Percentiles rank a stretch among this genome's conserved stretches.
Evolutionary conservation across 805 yeast genomes (phyloP).

Genomic region (Spathaspora gorwiae): DNA sequence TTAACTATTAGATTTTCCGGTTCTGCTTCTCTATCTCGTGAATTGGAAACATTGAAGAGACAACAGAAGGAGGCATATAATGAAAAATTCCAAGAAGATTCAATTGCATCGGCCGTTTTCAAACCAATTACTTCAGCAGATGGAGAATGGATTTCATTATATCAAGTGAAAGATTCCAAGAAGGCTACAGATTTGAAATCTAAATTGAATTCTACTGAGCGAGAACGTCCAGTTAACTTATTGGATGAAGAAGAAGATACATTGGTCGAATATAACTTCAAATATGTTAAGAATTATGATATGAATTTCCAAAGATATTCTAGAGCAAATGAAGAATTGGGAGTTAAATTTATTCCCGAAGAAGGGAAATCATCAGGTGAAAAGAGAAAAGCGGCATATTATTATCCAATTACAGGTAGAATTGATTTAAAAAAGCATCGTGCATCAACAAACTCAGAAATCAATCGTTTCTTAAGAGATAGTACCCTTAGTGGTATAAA

Average conservation of each 20-base stretch:
- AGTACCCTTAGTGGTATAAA: conserved; percentile 59
- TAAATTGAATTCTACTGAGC: conserved; percentile 36
- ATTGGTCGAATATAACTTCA: conserved; percentile 46
- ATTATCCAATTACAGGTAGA: conserved; percentile 72
- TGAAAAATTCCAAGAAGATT: conserved; percentile 28
- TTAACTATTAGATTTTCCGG: conserved; percentile 60
- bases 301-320: conserved; percentile 49
- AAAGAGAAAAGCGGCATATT: conserved; percentile 57
- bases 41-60: conserved; percentile 24
- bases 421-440: conserved; percentile 83
- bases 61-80: conserved; percentile 24
- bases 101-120: conserved; percentile 59
- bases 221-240: conserved; percentile 37
- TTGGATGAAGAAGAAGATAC: conserved; percentile 43
- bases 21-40: conserved; percentile 46
- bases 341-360: conserved; percentile 52
- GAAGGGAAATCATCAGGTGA: conserved; percentile 27
- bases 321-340: conserved; percentile 58
- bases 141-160: conserved; percentile 70
- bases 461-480: conserved; percentile 52
- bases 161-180: conserved; percentile 18
- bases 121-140: conserved; percentile 69
- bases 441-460: conserved; percentile 52
- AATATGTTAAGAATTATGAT: conserved; percentile 75
- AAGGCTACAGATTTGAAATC: conserved; percentile 20